These are phyloP conservation scores for Echites panduratus DNA, from an alignment of 257 asterid species.

Conservation along the genomic window DNA sequence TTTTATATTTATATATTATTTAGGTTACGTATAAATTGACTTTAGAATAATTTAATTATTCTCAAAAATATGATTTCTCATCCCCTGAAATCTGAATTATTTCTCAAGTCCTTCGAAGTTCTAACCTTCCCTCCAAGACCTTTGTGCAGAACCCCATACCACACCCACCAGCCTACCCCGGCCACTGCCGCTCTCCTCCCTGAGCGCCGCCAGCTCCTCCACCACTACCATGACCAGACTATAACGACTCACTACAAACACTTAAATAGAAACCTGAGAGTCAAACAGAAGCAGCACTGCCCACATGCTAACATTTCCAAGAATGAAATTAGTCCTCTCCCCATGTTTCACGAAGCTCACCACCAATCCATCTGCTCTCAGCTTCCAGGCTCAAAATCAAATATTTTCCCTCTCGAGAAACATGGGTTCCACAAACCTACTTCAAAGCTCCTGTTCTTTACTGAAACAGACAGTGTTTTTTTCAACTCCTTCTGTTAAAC, in stretches of 20 bases:
- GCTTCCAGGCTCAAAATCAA: slow-evolving; percentile 27
- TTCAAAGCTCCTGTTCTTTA: background rate
- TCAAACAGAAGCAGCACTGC: background rate
- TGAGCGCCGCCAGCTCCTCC: background rate
- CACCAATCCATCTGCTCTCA: slow-evolving; percentile 24
- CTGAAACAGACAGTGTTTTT: slow-evolving; percentile 7
- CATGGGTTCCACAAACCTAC: slow-evolving; percentile 9
- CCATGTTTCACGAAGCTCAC: slow-evolving; percentile 34
- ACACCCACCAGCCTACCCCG: background rate
- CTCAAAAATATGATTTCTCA: too few species aligned
- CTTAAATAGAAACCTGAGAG: background rate
- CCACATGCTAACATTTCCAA: slow-evolving; percentile 38
- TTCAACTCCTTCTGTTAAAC: slow-evolving; percentile 26
- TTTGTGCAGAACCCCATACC: background rate
- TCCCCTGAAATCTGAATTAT: too few species aligned
- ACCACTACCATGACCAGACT: background rate
- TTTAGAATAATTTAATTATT: too few species aligned
- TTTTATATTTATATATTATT: too few species aligned
- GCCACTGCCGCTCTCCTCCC: background rate
- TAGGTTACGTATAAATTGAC: too few species aligned
- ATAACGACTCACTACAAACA: background rate
- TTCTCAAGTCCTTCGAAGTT: background rate
- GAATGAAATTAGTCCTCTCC: slow-evolving; percentile 51
- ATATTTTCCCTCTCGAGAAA: slow-evolving; percentile 22
- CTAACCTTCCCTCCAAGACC: slow-evolving; percentile 10